phyloP scores from a whole-genome alignment of 1,139 yeast species.

The Pichia sp. region DNA sequence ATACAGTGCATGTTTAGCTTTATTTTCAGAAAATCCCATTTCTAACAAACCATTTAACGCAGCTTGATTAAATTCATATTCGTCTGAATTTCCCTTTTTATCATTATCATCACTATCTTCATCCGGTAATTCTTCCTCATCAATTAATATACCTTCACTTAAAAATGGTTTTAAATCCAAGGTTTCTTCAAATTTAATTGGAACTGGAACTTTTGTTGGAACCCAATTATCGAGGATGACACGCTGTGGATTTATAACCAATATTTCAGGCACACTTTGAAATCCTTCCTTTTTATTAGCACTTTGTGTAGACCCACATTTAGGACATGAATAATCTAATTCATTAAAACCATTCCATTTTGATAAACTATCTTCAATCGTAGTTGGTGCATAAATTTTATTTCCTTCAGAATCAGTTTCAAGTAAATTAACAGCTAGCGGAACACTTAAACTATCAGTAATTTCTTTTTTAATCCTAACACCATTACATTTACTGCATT shows the following conservation, averaged over 20 bases:
- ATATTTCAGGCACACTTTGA: constrained; percentile 60
- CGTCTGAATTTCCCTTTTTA: constrained; percentile 14
- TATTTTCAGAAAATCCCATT: constrained; percentile 83
- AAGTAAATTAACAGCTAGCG: constrained; percentile 41
- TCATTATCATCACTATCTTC: constrained; percentile 29
- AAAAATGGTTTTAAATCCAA: constrained; percentile 31
- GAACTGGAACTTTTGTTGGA: constrained; percentile 76
- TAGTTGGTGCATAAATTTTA: constrained; percentile 43
- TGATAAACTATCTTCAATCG: constrained; percentile 47
- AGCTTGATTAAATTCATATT: constrained; percentile 50
- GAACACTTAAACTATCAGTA: constrained; percentile 65
- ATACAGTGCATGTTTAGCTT: constrained; percentile 63
- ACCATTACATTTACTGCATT: constrained; percentile 55
- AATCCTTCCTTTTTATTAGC: constrained; percentile 45
- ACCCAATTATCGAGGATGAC: constrained; percentile 86
- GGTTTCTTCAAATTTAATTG: constrained; percentile 47
- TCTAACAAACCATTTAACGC: constrained; percentile 50
- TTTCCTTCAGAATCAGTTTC: constrained; percentile 39
- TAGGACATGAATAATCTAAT: constrained; percentile 64
- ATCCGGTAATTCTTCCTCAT: constrained; percentile 39
- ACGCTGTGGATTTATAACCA: constrained; percentile 71
- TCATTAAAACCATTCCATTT: constrained; percentile 44
- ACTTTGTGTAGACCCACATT: constrained; percentile 39
- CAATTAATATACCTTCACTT: constrained; percentile 33
- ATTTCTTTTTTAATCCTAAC: constrained; percentile 54